Evolutionary conservation across 2,329 filamentous ascomycete genomes (phyloP).

Genomic region (Colletotrichum truncatum): DNA sequence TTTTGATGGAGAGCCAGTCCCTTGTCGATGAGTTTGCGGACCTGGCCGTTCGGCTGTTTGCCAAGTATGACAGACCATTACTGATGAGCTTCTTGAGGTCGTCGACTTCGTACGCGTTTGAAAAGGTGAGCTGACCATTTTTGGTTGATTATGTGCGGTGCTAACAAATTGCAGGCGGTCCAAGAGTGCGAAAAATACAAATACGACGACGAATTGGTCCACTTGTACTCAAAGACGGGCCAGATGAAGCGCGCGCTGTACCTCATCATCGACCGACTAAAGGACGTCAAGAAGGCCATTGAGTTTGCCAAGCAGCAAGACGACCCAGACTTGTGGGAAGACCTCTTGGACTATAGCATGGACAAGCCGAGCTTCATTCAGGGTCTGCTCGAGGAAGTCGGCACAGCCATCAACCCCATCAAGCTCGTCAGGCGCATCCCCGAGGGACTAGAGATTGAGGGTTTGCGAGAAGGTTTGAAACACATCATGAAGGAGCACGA

Average conservation of each 20-base stretch:
- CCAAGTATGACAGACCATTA: slow-evolving; percentile 79
- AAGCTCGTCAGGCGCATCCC: slow-evolving; percentile 90
- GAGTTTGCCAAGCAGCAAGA: slow-evolving; percentile 93
- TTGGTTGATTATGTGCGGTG: not conserved
- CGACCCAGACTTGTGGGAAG: slow-evolving; percentile 93
- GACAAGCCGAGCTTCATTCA: slow-evolving; percentile 96
- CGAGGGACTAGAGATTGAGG: slow-evolving; percentile 91
- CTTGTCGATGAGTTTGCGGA: slow-evolving; percentile 90
- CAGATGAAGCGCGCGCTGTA: slow-evolving; percentile 91
- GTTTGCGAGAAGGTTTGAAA: slow-evolving; percentile 85
- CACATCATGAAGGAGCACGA: slow-evolving; percentile 96
- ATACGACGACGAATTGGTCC: slow-evolving; percentile 93
- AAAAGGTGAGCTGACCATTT: slow-evolving; percentile 59
- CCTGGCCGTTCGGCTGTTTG: slow-evolving; percentile 85
- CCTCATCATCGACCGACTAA: slow-evolving; percentile 92
- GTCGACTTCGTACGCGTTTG: slow-evolving; percentile 89
- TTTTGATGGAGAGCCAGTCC: slow-evolving; percentile 68
- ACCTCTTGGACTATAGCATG: slow-evolving; percentile 95
- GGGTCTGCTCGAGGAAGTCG: slow-evolving; percentile 90
- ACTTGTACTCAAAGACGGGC: slow-evolving; percentile 93
- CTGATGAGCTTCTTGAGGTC: slow-evolving; percentile 88
- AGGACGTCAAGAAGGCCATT: slow-evolving; percentile 92
- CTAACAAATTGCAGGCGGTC: slow-evolving; percentile 58
- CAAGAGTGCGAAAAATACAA: slow-evolving; percentile 82
- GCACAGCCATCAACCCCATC: slow-evolving; percentile 92